Conservation (phyloP, 495 filamentous ascomycete genomes). For the Cryomyces minteri region DNA sequence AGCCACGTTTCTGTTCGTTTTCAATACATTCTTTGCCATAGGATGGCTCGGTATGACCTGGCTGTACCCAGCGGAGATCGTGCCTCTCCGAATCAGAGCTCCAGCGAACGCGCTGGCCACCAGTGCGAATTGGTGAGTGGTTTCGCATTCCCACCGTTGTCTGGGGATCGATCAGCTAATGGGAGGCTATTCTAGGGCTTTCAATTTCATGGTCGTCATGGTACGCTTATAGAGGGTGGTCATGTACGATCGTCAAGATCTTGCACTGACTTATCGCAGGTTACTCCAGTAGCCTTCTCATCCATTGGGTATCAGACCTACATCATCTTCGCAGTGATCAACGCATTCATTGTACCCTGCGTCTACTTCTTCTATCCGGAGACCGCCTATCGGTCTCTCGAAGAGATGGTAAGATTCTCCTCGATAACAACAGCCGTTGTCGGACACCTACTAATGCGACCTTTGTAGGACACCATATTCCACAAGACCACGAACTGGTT, state of each 20-base stretch:
- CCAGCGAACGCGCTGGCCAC: constrained; percentile 5
- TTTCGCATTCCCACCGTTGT: no score
- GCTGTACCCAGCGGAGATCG: constrained; percentile 7
- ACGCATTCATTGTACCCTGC: constrained; percentile 26
- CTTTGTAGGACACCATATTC: constrained; percentile 26
- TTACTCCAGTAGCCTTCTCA: constrained; percentile 15
- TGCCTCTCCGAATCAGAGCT: constrained; percentile 4
- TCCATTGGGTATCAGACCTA: constrained; percentile 19
- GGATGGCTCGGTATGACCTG: constrained; percentile 5
- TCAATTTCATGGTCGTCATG: constrained; percentile 16
- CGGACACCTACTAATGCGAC: no score
- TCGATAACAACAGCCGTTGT: no score
- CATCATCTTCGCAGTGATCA: constrained; percentile 21
- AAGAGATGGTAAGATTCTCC: constrained; percentile 24
- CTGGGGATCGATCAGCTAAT: no score
- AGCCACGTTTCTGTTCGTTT: constrained; percentile 3
- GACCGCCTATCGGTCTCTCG: constrained; percentile 35
- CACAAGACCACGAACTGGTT: constrained; percentile 22
- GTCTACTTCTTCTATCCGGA: constrained; percentile 47
- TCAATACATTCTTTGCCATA: constrained; percentile 5
- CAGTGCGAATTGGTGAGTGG: constrained; percentile 3
- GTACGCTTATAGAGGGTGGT: background rate
- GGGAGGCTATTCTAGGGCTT: constrained; percentile 1
- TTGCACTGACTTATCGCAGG: constrained; percentile 7
- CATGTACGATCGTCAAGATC: background rate